Evolutionary conservation across 805 yeast genomes (phyloP), one percentile per base, ranked within the genome.

Genomic region (Priceomyces haplophilus): DNA sequence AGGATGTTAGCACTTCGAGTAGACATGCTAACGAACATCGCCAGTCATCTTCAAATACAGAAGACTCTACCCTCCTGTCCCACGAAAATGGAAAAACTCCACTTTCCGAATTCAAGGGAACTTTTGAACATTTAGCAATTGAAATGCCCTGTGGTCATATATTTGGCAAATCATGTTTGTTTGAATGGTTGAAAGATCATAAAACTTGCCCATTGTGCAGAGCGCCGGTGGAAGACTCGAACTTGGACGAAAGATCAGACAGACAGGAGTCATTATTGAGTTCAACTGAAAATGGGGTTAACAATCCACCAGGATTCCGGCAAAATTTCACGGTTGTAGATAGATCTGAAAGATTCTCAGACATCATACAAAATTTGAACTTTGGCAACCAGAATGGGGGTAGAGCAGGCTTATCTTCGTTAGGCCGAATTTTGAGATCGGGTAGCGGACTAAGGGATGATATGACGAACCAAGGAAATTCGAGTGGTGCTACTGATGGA

Each of bases 151-250:
- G 99, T 61, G 80, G 80, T 7, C 99, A 91, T 57, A 58, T 81
- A 0, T 91, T 93, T 69, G 98, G 99, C 5, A 75, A 82, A 47
- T 76, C 79, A n/a, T 91, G 99, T 67, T 68, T 89, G 18, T 77
- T 72, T 44, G 87, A 84, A 52, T 91, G 99, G 99, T 76, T 91
- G 39, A 76, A 75, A 46, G 66, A 77, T 18, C 82, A 85, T 53
- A 75, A 79, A 23, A 79, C 88, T 2, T 90, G 98, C 59, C 99
- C 99, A 0, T 64, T 91, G 37, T 91, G 99, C 59, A 79, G 98
- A 44, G 69, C 69, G 13, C 67, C 73, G 16, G 67, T 84, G 2
- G 52, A 49, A 10, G 62, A 46, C 72, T 35, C 46, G 15, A 35
- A 38, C 37, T 33, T 37, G 20, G 45, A 35, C 23, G 45, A 17